Evolutionary conservation across 352 stramenopile genomes (phyloP).

Genomic region (Phytophthora cactorum): DNA sequence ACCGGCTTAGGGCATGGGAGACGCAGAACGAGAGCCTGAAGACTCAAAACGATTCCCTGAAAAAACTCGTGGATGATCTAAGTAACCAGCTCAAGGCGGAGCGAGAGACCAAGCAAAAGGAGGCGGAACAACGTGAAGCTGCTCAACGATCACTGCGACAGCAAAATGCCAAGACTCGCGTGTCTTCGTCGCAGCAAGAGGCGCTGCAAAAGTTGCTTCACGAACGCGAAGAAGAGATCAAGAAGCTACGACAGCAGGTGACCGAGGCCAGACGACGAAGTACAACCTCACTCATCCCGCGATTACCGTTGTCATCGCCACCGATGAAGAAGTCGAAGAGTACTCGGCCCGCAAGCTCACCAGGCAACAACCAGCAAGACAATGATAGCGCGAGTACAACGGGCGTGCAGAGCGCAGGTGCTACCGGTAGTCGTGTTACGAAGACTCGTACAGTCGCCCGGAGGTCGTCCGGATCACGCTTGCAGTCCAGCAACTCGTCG

Average conservation of each 20-base stretch:
- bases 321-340: conserved; percentile 58
- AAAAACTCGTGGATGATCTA: conserved; percentile 74
- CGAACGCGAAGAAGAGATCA: conserved; percentile 84
- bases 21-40: conserved; percentile 65
- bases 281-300: conserved; percentile 77
- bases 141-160: conserved; percentile 70
- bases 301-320: conserved; percentile 43
- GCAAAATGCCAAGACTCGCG: conserved; percentile 68
- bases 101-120: conserved; percentile 69
- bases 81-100: conserved; percentile 72
- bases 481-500: conserved; percentile 21
- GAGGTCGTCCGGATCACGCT: conserved; percentile 24
- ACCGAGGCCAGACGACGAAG: conserved; percentile 75
- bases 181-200: conserved; percentile 74
- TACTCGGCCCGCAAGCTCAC: conserved; percentile 17
- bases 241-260: conserved; percentile 75
- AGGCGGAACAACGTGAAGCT: conserved; percentile 71
- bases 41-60: conserved; percentile 70
- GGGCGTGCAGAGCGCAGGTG: conserved; percentile 10
- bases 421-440: conserved; percentile 7
- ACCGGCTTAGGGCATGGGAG: conserved; percentile 84
- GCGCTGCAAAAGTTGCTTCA: conserved; percentile 66
- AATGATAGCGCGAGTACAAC: conserved; percentile 30
- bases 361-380: conserved; percentile 41
- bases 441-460: conserved; percentile 24